Conservation (phyloP, 495 filamentous ascomycete species). For the Aspergillus mulundensis region DNA sequence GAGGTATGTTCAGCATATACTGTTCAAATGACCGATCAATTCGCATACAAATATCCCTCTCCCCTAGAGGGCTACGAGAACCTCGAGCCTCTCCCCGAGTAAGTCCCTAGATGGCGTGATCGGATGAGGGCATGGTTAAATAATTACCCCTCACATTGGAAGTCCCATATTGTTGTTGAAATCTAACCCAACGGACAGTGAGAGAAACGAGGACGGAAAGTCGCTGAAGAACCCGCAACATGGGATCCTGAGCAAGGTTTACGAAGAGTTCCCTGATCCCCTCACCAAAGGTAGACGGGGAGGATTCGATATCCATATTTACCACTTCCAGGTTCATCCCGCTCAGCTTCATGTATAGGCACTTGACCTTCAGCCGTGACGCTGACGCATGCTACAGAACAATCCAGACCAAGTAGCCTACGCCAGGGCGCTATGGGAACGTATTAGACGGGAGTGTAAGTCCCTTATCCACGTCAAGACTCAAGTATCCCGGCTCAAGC, state of each 20-base stretch:
- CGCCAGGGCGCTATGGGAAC: constrained; percentile 68
- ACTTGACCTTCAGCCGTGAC: not conserved
- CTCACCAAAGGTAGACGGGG: constrained; percentile 57
- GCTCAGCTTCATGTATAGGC: not conserved
- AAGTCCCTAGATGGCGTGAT: constrained; percentile 24
- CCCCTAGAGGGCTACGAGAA: constrained; percentile 65
- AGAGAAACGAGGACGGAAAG: constrained; percentile 59
- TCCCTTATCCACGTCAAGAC: not conserved
- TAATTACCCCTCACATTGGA: not conserved
- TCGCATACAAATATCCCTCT: constrained; percentile 52
- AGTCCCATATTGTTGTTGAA: not conserved
- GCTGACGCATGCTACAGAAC: constrained; percentile 29
- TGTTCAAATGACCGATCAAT: constrained; percentile 33
- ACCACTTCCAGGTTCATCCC: constrained; percentile 53
- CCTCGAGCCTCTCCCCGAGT: constrained; percentile 59
- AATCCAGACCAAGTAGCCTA: constrained; percentile 59
- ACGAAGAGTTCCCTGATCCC: constrained; percentile 60
- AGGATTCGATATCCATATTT: constrained; percentile 76
- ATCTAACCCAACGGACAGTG: constrained; percentile 22
- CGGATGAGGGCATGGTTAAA: not conserved
- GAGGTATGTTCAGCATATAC: no score
- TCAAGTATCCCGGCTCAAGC: no score
- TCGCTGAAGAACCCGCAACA: constrained; percentile 57
- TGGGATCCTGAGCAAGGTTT: constrained; percentile 56
- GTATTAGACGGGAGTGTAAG: constrained; percentile 76